Base-by-base conservation (phyloP, 352 stramenopile species). In the Globisporangium recalcitrans region DNA sequence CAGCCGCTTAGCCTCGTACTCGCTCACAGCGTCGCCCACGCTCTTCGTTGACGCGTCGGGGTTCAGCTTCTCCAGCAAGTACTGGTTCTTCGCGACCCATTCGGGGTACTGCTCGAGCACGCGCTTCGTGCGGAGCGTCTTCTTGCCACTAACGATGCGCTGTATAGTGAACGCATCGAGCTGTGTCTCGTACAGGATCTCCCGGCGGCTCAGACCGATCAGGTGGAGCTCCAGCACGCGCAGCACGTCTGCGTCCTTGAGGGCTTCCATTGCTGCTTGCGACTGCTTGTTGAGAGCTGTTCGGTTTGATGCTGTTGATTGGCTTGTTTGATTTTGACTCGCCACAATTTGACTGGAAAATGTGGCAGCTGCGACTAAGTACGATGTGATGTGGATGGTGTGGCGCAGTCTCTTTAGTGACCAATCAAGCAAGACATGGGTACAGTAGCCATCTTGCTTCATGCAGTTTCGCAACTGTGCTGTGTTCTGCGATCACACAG, bases 1-100 rank as follows among this genome's bases (percentile, higher is more conserved):
- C 62, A 65, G 61, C 1, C 80, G 76, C 71, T 88, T 90, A 56
- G 73, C 67, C 44, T 90, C 80, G 67, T 90, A 90, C 32, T 67
- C 78, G 14, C 47, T 34, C 47, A 53, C 51, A 4, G 1, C 24
- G 9, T 34, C 3, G n/a, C 11, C 16, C 2, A 2, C 16, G 2
- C 36, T 44, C 26, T 11, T n/a, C 1, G 9, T 29, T 2, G 47
- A n/a, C 13, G 22, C 4, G 10, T 52, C 4, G 47, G 29, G 22
- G 22, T 52, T 7, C 22, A 52, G 47, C 21, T 31, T 31, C 5
- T 26, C 22, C 22, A 52, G 47, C 3, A 32, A 24, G 11, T 52
- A 22, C 21, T 26, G 47, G 47, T 31, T 21, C 24, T 52, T 31
- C 22, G 22, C 47, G 10, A n/a, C 19, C 46, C 46, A 52, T 8